Base-by-base conservation (phyloP, 306 rosid species). In the Vicia sativa region DNA sequence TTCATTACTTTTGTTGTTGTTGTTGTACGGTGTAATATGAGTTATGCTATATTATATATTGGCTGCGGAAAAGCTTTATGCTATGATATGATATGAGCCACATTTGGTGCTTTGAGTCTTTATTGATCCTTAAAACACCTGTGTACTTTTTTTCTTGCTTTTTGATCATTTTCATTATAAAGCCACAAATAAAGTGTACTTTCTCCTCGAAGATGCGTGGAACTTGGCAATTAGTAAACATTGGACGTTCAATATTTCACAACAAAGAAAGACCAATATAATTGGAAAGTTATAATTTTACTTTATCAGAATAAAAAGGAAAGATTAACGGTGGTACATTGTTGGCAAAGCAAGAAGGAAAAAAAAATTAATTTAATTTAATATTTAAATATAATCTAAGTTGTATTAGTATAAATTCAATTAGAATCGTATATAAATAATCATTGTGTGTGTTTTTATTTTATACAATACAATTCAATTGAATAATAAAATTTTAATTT, bases 1-100 rank as follows among this genome's bases (percentile, higher is more conserved):
- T 61, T 35, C 29, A 44, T 75, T 45, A n/a, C 43, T 65, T 76
- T 28, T 16, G 38, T 70, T 55, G 21, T 25, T 54, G 35, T 11
- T 70, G 18, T 34, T 62, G 18, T 49, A 41, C 21, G 37, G 66
- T 60, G 66, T 60, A 60, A 37, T 48, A 37, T 4, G 10, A 39
- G 67, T 62, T 38, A 39, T 39, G 29, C 65, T 29, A 13, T 55
- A 26, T 56, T 13, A 53, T 53, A 21, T 53, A 53, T 54, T 52
- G 21, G n/a, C n/a, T n/a, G n/a, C n/a, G n/a, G 59, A 23, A 11
- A 9, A 54, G 38, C 61, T 26, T 52, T 52, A 23, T 52, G 54
- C 5, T 48, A 15, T 25, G 38, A 4, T 55, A 55, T 56, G 62
- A 0, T 56, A 26, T 7, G 5, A 56, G 41, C 41, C 55, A 56